Evolutionary conservation across 129 eudicot genomes (phyloP), one percentile per base, ranked within the genome.

Genomic region (Chrysanthemum seticuspe): DNA sequence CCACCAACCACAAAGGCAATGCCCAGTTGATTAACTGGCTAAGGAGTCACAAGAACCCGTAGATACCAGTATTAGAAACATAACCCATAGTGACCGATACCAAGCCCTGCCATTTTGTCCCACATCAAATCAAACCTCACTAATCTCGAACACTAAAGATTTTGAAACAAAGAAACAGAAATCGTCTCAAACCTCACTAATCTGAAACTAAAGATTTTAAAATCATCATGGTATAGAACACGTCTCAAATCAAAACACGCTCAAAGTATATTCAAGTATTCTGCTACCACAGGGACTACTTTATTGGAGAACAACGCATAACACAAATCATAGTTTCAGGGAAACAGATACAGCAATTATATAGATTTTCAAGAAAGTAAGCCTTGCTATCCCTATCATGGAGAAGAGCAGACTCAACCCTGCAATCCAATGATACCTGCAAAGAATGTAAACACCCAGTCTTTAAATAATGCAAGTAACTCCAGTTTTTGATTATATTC

Each of bases 341-440:
- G 60, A 60, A 64, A 50, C 48, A 49, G 36, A 31, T 50, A 27
- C 73, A 53, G 18, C 16, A 13, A 53, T 53, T 53, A 53, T 15
- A 53, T 53, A 53, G 58, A 53, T 44, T 65, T 54, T 54, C 74
- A 70, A 31, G 63, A 70, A 70, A 70, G 48, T 16, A 70, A 54
- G 16, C 52, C 73, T 49, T 55, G 29, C 44, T 19, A 23, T 40
- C 10, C 10, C 47, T 40, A 40, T 7, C 47, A 40, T 40, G 47
- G 15, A 54, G 63, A 27, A 27, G 27, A 27, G 2, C 18, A 57
- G 21, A 44, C 19, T 90, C 82, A 90, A 81, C 89, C 97, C 79
- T 87, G 95, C 62, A 90, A 81, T 40, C 97, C 97, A 66, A 90
- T 90, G 73, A 90, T 81, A 81, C 96, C 96, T 90, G 88, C 80